Evolutionary conservation across 108 stramenopile genomes (phyloP).

Genomic region (Seminavis robusta): DNA sequence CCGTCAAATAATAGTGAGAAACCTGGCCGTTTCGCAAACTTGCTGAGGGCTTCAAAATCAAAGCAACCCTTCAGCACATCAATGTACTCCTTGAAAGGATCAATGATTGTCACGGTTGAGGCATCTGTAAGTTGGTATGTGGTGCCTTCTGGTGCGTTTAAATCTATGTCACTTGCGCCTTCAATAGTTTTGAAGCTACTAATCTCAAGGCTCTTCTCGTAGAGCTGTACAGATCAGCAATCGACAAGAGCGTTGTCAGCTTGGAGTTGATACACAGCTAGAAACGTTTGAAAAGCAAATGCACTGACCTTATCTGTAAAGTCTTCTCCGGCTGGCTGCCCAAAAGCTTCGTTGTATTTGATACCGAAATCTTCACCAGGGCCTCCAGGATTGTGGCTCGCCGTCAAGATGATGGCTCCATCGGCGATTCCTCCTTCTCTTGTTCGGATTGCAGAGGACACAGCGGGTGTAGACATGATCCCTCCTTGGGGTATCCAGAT

Average conservation of each 20-base stretch:
- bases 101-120: slow-evolving; percentile 82
- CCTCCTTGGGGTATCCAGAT: slow-evolving; percentile 92
- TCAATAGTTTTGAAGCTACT: slow-evolving; percentile 62
- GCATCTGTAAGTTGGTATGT: slow-evolving; percentile 47
- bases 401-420: slow-evolving; percentile 94
- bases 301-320: slow-evolving; percentile 91
- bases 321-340: slow-evolving; percentile 96
- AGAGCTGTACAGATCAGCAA: slow-evolving; percentile 38
- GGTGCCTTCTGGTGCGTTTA: slow-evolving; percentile 63
- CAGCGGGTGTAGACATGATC: slow-evolving; percentile 93
- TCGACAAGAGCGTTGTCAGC: not conserved
- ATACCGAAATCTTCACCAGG: slow-evolving; percentile 97
- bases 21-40: slow-evolving; percentile 68
- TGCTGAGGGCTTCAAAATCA: slow-evolving; percentile 84
- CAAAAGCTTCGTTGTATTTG: slow-evolving; percentile 95
- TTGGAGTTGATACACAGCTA: not conserved
- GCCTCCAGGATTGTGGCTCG: slow-evolving; percentile 99
- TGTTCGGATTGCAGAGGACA: slow-evolving; percentile 85
- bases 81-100: slow-evolving; percentile 82
- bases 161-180: slow-evolving; percentile 52
- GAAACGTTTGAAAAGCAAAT: not conserved
- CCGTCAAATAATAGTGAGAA: slow-evolving; percentile 95
- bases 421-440: slow-evolving; percentile 70
- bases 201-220: slow-evolving; percentile 62
- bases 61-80: slow-evolving; percentile 86